Evolutionary conservation across 2,329 filamentous ascomycete species (phyloP), one percentile per base, ranked within the genome.

Genomic region (Aspergillus clavatus): DNA sequence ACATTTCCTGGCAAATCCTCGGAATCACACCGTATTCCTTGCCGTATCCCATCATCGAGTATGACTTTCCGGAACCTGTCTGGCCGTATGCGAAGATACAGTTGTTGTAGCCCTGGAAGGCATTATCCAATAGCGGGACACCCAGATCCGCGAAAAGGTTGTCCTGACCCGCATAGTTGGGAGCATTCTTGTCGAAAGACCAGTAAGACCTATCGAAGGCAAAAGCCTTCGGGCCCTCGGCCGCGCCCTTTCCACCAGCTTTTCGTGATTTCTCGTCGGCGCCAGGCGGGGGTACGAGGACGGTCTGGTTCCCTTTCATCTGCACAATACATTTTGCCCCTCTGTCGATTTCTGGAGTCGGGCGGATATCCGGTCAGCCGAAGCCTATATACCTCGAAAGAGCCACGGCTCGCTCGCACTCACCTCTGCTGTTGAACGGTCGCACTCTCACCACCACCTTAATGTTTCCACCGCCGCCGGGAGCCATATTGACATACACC

Each of bases 41-140:
- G 43, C 93, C 93, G 71, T 97, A 98, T 39, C 93, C 93, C 93
- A 98, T 98, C 91, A 98, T 98, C 24, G 90, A 96, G 70, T 98
- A 98, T 12, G 89, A 96, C 73, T 98, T 98, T 70, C 93, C 93
- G 1, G 93, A 97, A 56, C 93, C 93, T 2, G 93, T 98, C 74
- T 98, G 93, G 14, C 93, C 93, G 65, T 98, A 98, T 11, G 93
- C 93, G 66, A 98, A 98, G 63, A 98, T 98, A 77, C 93, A 98
- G 70, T 97, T 98, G 76, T 98, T 97, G 75, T 97, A 98, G 36
- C 93, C 93, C 61, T 91, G 83, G 65, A 98, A 98, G 14, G 93
- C 93, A 80, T 98, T 98, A 73, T 98, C 91, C 56, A 98, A 79
- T 47, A 98, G 78, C 42, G 93, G 93, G 57, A 83, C 81, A 51